Conservation (phyloP, 441 rosid species). For the Pelargonium exstipulatum region DNA sequence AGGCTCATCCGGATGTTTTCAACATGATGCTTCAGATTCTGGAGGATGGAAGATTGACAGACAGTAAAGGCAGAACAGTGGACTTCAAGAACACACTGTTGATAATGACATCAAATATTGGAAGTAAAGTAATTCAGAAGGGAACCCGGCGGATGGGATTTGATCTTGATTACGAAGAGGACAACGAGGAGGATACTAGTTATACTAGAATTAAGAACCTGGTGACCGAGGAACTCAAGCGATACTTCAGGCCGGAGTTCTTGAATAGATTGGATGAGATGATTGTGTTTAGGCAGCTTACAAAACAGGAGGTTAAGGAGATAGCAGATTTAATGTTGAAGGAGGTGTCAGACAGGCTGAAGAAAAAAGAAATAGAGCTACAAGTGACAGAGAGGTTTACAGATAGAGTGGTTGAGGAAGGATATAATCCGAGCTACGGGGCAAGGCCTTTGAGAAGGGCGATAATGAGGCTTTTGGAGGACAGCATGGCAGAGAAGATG, state of each 20-base stretch:
- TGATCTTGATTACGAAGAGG: conserved; percentile 68
- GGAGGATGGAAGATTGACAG: conserved; percentile 94
- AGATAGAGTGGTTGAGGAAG: conserved; percentile 91
- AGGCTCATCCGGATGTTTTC: conserved; percentile 96
- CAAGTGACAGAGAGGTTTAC: conserved; percentile 90
- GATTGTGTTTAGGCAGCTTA: conserved; percentile 91
- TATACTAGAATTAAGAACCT: conserved; percentile 88
- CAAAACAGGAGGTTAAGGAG: conserved; percentile 91
- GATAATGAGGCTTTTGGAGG: conserved; percentile 89
- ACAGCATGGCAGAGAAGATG: conserved; percentile 99
- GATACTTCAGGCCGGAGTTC: conserved; percentile 91
- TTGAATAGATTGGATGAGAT: conserved; percentile 92
- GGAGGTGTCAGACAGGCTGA: conserved; percentile 82
- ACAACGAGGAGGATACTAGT: conserved; percentile 39
- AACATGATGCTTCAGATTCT: conserved; percentile 99
- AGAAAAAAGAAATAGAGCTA: conserved; percentile 78
- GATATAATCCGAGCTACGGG: conserved; percentile 91
- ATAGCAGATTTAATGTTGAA: conserved; percentile 88
- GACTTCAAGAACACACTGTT: conserved; percentile 95
- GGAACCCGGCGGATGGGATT: conserved; percentile 88
- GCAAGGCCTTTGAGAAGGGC: conserved; percentile 98
- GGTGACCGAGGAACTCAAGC: conserved; percentile 85
- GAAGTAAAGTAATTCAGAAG: conserved; percentile 90
- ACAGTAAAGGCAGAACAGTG: conserved; percentile 96
- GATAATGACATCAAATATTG: conserved; percentile 97